A percentile compares a stretch with the other conserved stretches of the same genome.
phyloP scores from a whole-genome alignment of 225 moss, liverwort and hornwort genomes.

The Rhytidiadelphus loreus region DNA sequence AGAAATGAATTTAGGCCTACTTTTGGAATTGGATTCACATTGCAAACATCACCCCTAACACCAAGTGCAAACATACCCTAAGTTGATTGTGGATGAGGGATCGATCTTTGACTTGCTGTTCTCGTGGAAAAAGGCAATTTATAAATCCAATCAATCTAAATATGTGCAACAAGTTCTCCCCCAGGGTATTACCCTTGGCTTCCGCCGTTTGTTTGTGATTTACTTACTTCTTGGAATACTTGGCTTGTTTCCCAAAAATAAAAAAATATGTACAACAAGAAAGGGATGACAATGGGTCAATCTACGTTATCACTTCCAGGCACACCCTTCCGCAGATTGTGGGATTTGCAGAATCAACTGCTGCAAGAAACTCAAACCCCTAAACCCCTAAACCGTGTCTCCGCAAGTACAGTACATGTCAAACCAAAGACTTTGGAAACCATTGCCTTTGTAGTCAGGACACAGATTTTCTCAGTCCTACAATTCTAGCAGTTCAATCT shows the following conservation, averaged over 20 bases:
- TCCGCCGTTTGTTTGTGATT: no score
- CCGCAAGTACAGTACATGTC: no score
- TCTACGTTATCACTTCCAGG: neutral
- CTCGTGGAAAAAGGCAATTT: neutral
- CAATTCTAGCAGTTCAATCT: neutral
- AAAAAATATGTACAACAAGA: no score
- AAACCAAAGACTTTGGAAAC: neutral
- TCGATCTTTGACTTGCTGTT: neutral
- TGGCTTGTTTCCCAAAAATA: no score
- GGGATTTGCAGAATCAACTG: neutral
- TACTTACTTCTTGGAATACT: no score
- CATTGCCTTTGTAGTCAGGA: no score
- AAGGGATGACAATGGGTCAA: neutral
- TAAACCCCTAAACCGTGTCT: neutral
- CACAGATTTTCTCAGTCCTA: neutral
- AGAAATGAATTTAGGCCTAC: no score
- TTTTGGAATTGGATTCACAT: no score
- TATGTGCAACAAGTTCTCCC: neutral
- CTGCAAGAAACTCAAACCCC: neutral
- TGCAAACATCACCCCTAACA: no score
- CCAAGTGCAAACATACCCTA: no score
- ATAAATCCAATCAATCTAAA: neutral
- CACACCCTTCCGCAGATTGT: neutral
- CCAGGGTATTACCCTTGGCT: no score
- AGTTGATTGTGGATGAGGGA: no score